Base-by-base conservation (phyloP, 2,329 filamentous ascomycete species). In the Diaporthe vexans region DNA sequence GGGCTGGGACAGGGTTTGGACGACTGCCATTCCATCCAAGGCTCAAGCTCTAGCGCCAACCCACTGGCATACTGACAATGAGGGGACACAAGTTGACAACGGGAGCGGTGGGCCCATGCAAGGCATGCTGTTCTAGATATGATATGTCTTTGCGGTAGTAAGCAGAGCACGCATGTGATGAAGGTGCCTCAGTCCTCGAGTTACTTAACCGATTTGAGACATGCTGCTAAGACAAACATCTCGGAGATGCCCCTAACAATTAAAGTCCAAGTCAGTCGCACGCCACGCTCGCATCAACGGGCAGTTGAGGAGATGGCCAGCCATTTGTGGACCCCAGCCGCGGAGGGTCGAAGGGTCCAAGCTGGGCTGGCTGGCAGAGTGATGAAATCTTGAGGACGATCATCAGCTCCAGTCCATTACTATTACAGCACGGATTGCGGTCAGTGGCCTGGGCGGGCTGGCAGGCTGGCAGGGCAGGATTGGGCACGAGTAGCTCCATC, bases 161-260 rank as follows among this genome's bases (percentile, higher is more conserved):
- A 40, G 37, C 37, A 40, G 10, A 40, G 37, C 63, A 52, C 29
- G 46, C 46, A 52, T 67, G 63, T 67, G 63, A 37, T 29, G 61
- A 26, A 26, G 26, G 46, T 52, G 46, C 63, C 63, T 67, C 43
- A 40, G 46, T 37, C 21, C 46, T 52, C 63, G 43, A 67, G 29
- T n/a, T 48, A 43, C 63, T 67, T 37, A 19, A 26, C 63, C 29
- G 46, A 52, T 52, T 52, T 29, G 46, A 67, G 61, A 52, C 46
- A 52, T 35, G 63, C 63, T 37, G 63, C 63, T 52, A 19, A 67
- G 43, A 67, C 61, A 67, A 33, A 51, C 61, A 67, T 67, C 19
- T 67, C 26, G 29, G 29, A 33, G 29, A 33, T 6, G 29, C 29
- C 29, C 29, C 29, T 33, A 24, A 43, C 37, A 46, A 46, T 63